Evolutionary conservation across 1,284 basidiomycete genomes (phyloP).

Genomic region (Leucoagaricus sp.): DNA sequence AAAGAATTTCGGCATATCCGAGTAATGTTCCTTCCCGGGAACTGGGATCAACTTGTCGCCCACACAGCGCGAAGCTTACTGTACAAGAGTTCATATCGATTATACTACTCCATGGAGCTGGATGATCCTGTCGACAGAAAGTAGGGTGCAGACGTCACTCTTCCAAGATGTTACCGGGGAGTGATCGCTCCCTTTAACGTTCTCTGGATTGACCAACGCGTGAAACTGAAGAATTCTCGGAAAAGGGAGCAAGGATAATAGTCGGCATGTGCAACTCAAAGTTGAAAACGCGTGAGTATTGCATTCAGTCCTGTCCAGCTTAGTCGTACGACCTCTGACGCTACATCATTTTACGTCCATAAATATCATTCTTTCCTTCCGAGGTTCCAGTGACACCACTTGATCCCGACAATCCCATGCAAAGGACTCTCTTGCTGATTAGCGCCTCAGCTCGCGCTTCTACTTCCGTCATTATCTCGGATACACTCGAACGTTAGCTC

Average conservation of each 20-base stretch:
- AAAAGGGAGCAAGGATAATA: neutral
- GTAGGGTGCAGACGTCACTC: too few relatives aligned
- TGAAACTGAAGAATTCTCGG: neutral
- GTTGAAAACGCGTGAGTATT: conserved; percentile 2
- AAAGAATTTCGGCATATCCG: too few relatives aligned
- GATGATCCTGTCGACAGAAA: too few relatives aligned
- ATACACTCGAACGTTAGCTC: too few relatives aligned
- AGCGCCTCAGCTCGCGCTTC: neutral
- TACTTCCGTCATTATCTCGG: neutral
- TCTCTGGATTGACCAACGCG: neutral
- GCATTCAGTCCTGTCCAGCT: neutral
- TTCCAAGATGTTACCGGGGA: neutral
- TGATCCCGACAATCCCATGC: neutral
- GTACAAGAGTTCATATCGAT: too few relatives aligned
- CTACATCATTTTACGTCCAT: neutral
- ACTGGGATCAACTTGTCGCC: too few relatives aligned
- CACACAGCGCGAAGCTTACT: too few relatives aligned
- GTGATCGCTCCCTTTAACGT: neutral
- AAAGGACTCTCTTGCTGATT: neutral
- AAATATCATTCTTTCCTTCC: neutral
- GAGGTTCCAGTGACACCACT: neutral
- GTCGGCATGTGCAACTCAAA: neutral
- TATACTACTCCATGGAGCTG: too few relatives aligned
- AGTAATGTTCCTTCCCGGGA: too few relatives aligned
- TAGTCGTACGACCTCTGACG: neutral